These are phyloP conservation scores for Exophiala spinifera DNA, from an alignment of 2,329 filamentous ascomycete species.

Conservation along the genomic window DNA sequence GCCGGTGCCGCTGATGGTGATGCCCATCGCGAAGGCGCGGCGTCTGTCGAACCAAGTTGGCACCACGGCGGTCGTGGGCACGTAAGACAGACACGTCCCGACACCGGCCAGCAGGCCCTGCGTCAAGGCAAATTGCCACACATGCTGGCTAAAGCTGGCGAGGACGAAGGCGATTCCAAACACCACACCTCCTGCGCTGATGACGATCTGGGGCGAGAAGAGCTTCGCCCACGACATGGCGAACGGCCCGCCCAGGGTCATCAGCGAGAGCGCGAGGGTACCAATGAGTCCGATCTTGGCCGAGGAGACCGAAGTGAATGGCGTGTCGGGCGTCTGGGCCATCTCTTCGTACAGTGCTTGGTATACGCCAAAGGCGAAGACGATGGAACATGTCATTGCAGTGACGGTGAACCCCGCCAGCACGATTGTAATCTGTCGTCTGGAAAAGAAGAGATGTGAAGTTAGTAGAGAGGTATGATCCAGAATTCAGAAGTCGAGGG, in stretches of 20 bases:
- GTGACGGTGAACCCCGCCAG: no score
- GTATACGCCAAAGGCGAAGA: conserved; percentile 42
- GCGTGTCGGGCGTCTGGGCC: conserved; percentile 30
- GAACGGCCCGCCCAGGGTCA: conserved; percentile 38
- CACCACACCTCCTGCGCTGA: conserved; percentile 33
- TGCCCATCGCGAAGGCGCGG: conserved; percentile 58
- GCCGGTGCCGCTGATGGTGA: conserved; percentile 56
- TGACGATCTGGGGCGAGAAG: conserved; percentile 34
- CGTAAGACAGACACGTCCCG: conserved; percentile 61
- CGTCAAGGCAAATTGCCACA: conserved; percentile 35
- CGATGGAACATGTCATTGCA: conserved; percentile 23
- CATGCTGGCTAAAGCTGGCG: conserved; percentile 43
- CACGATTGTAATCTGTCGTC: no score
- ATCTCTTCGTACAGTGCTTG: conserved; percentile 40
- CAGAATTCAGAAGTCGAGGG: no score
- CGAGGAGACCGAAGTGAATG: conserved; percentile 37
- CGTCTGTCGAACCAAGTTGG: conserved; percentile 61
- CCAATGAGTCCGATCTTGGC: conserved; percentile 41
- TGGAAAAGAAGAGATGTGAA: no score
- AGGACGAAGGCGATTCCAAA: conserved; percentile 35
- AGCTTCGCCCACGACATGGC: conserved; percentile 36
- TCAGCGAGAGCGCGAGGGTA: conserved; percentile 36
- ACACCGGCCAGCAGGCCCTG: conserved; percentile 60
- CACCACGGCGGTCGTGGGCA: conserved; percentile 52
- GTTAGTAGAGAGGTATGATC: no score